Percentiles rank a stretch among this genome's conserved stretches.
Evolutionary conservation across 495 filamentous ascomycete genomes (phyloP).

Genomic region (Apodospora peruviana): DNA sequence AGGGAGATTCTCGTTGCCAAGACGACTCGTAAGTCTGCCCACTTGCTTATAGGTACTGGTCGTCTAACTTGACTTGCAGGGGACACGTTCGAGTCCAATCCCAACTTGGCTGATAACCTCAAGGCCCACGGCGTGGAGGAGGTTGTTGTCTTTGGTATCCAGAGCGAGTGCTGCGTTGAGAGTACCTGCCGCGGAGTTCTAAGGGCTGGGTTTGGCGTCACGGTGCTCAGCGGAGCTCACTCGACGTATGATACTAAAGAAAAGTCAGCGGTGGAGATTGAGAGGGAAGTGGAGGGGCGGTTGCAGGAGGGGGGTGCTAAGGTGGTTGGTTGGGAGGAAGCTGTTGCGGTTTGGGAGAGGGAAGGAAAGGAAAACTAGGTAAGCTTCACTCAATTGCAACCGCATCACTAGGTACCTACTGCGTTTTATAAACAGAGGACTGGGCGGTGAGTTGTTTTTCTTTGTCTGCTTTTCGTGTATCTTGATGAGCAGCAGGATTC

Average conservation of each 20-base stretch:
- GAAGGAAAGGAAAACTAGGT: no score
- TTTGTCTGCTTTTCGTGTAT: no score
- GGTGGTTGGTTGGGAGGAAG: slow-evolving; percentile 20
- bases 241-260: slow-evolving; percentile 26
- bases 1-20: slow-evolving; percentile 20
- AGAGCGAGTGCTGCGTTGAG: slow-evolving; percentile 32
- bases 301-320: slow-evolving; percentile 12
- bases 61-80: slow-evolving; percentile 3
- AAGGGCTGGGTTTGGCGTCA: slow-evolving; percentile 22
- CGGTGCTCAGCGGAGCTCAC: slow-evolving; percentile 26
- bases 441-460: no score
- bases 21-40: slow-evolving; percentile 16
- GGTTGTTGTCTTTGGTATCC: slow-evolving; percentile 27
- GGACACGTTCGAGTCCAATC: slow-evolving; percentile 29
- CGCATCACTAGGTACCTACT: no score
- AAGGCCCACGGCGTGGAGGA: slow-evolving; percentile 7
- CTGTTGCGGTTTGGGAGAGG: slow-evolving; percentile 3
- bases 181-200: slow-evolving; percentile 23
- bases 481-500: no score
- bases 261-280: slow-evolving; percentile 22
- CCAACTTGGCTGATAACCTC: slow-evolving; percentile 16
- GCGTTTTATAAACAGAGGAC: no score
- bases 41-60: background rate
- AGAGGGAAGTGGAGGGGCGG: slow-evolving; percentile 22
- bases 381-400: no score